Conservation (phyloP, 2,329 filamentous ascomycete genomes). For the Gremmenia infestans region DNA sequence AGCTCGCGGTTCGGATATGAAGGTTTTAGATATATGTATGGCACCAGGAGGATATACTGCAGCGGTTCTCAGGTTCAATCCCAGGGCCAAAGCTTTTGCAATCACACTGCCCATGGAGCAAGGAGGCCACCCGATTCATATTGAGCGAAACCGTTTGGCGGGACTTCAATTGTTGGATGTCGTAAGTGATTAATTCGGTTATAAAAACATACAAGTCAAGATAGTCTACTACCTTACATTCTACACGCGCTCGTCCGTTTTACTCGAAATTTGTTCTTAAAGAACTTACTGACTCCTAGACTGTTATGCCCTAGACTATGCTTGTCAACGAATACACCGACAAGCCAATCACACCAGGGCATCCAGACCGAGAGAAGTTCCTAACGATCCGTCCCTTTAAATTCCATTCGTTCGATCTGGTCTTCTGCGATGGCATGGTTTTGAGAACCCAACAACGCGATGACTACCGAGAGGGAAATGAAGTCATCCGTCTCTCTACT, state of each 20-base stretch:
- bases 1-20: neutral
- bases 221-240: too few relatives aligned
- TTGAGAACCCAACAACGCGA: slow-evolving; percentile 24
- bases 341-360: slow-evolving; percentile 8
- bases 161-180: slow-evolving; percentile 14
- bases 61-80: slow-evolving; percentile 4
- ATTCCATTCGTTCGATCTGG: slow-evolving; percentile 21
- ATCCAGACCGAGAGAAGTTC: slow-evolving; percentile 17
- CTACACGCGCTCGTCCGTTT: too few relatives aligned
- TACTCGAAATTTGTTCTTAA: too few relatives aligned
- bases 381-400: slow-evolving; percentile 14
- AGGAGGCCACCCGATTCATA: slow-evolving; percentile 22
- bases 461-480: slow-evolving; percentile 12
- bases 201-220: too few relatives aligned
- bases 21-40: slow-evolving; percentile 28
- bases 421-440: slow-evolving; percentile 27
- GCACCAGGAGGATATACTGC: slow-evolving; percentile 13
- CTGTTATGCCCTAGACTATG: slow-evolving; percentile 7
- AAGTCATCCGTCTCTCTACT: slow-evolving; percentile 14
- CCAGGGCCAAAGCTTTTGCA: slow-evolving; percentile 2
- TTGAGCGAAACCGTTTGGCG: slow-evolving; percentile 1
- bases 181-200: too few relatives aligned
- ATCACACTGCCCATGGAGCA: slow-evolving; percentile 17
- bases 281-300: too few relatives aligned
- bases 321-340: slow-evolving; percentile 14